phyloP scores from a whole-genome alignment of 164 flowering plant species.

The Macadamia integrifolia region DNA sequence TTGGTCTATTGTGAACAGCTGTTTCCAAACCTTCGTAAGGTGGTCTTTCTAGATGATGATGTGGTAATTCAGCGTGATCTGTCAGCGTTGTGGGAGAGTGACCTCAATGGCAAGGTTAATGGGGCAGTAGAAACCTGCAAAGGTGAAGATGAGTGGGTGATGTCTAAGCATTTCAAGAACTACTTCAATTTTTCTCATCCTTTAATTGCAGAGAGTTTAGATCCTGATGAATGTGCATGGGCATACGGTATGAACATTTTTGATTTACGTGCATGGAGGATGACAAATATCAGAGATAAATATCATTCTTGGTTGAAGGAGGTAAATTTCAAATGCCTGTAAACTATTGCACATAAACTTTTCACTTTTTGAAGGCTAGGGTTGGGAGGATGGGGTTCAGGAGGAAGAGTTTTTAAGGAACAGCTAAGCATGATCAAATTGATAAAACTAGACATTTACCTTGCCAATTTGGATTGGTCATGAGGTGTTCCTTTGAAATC shows the following conservation, averaged over 20 bases:
- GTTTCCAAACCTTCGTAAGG: constrained; percentile 86
- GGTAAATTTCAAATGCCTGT: constrained; percentile 34
- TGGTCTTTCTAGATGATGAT: constrained; percentile 95
- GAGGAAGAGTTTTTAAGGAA: not conserved
- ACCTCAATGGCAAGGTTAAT: constrained; percentile 69
- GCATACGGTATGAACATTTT: constrained; percentile 98
- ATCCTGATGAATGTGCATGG: constrained; percentile 98
- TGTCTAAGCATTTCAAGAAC: constrained; percentile 67
- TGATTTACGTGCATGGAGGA: constrained; percentile 89
- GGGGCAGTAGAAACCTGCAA: constrained; percentile 85
- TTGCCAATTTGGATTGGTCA: not conserved
- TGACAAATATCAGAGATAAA: constrained; percentile 75
- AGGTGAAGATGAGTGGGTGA: constrained; percentile 81
- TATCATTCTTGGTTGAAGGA: constrained; percentile 92
- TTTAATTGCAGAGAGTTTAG: constrained; percentile 58
- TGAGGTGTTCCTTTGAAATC: not conserved
- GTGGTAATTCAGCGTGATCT: constrained; percentile 89
- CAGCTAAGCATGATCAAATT: not conserved
- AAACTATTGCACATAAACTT: not conserved
- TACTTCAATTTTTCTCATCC: constrained; percentile 98
- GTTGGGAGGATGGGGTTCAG: not conserved
- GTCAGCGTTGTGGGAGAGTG: constrained; percentile 83
- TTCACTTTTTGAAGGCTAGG: not conserved
- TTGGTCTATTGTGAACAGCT: constrained; percentile 49
- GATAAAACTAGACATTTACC: too few relatives aligned